Conservation (phyloP, 2,329 filamentous ascomycete genomes). For the Trichoderma lentiforme region DNA sequence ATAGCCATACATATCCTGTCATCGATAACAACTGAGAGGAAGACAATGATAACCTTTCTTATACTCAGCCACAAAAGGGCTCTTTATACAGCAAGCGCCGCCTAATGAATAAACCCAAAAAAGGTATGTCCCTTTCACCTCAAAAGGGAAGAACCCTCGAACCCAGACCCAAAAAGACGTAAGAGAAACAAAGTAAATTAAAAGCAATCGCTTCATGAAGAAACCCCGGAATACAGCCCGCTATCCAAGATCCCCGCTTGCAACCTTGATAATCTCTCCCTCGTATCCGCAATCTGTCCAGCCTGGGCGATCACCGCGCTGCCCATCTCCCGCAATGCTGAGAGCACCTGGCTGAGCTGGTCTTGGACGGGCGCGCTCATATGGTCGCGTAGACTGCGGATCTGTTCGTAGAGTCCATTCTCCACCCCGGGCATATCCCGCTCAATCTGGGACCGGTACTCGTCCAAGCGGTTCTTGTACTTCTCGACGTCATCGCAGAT, state of each 20-base stretch:
- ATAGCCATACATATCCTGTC: constrained; percentile 30
- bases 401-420: constrained; percentile 45
- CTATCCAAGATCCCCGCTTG: constrained; percentile 41
- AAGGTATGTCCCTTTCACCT: background rate
- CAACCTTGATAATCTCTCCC: constrained; percentile 40
- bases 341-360: constrained; percentile 38
- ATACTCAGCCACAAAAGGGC: background rate
- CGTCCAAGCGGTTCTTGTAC: constrained; percentile 42
- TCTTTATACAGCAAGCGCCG: constrained; percentile 7
- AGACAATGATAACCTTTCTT: background rate
- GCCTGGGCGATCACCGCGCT: constrained; percentile 41
- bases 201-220: constrained; percentile 24
- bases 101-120: constrained; percentile 3
- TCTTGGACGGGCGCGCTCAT: constrained; percentile 34
- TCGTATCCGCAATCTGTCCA: constrained; percentile 42
- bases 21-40: background rate
- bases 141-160: background rate
- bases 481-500: constrained; percentile 42
- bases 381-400: constrained; percentile 36
- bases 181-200: background rate
- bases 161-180: background rate
- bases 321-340: constrained; percentile 39
- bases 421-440: constrained; percentile 48
- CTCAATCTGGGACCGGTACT: constrained; percentile 45
- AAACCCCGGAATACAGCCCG: constrained; percentile 35